Conservation (phyloP, 805 yeast genomes). For the Kregervanrija delftensis region DNA sequence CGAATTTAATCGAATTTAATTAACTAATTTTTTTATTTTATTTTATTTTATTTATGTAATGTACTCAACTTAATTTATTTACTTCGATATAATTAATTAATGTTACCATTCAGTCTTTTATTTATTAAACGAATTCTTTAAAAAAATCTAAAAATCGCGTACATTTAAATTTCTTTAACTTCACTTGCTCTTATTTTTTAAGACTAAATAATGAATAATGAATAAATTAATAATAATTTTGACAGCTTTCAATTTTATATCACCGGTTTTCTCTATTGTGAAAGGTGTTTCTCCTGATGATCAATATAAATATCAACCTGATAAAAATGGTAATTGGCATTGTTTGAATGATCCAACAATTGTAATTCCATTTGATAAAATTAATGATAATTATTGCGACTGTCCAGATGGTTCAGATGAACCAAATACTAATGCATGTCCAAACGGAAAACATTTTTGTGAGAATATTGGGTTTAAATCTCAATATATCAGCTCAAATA, state of each 20-base stretch:
- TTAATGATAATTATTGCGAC: conserved; percentile 89
- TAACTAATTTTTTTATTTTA: no score
- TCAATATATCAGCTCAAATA: conserved; percentile 52
- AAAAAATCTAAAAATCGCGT: no score
- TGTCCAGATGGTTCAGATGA: conserved; percentile 98
- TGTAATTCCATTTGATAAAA: conserved; percentile 47
- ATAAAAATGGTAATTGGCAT: conserved; percentile 48
- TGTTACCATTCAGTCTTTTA: no score
- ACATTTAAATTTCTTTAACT: no score
- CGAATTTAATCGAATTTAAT: no score
- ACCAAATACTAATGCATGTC: conserved; percentile 90
- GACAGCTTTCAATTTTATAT: not conserved
- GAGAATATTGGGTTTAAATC: conserved; percentile 66
- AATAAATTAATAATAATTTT: not conserved
- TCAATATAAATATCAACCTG: conserved; percentile 43
- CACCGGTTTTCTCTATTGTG: not conserved
- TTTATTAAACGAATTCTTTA: no score
- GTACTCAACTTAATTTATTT: no score
- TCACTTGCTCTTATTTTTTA: no score
- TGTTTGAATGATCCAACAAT: conserved; percentile 69
- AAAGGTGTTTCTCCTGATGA: conserved; percentile 34
- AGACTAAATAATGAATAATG: not conserved
- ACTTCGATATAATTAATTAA: no score
- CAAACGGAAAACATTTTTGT: conserved; percentile 55
- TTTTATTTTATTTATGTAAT: no score